These are phyloP conservation scores for Colletotrichum spinosum DNA, from an alignment of 2,329 filamentous ascomycete genomes.

Conservation along the genomic window DNA sequence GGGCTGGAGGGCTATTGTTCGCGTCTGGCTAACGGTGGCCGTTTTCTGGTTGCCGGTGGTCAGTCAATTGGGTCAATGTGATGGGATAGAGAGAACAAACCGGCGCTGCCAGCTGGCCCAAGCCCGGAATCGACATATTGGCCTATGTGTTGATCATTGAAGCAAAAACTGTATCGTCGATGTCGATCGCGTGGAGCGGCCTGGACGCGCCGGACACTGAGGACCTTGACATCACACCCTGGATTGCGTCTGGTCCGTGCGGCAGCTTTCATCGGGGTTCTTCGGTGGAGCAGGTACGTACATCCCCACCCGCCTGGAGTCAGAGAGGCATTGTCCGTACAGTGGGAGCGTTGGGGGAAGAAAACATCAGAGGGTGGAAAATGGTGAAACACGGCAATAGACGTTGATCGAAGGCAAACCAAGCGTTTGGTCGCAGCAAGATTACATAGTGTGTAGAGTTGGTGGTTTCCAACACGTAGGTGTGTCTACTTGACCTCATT, in stretches of 20 bases:
- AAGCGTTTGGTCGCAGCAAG: no score
- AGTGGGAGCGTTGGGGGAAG: no score
- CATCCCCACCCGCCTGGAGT: no score
- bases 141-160: constrained; percentile 27
- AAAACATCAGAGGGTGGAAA: no score
- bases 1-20: constrained; percentile 66
- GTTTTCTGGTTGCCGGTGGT: constrained; percentile 38
- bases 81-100: constrained; percentile 53
- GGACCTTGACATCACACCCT: constrained; percentile 31
- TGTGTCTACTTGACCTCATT: no score
- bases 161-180: not conserved
- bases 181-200: constrained; percentile 17
- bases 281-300: constrained; percentile 11
- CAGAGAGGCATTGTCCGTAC: no score
- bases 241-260: constrained; percentile 15
- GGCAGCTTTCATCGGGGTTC: constrained; percentile 24
- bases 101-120: constrained; percentile 74
- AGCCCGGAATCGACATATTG: constrained; percentile 78
- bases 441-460: no score
- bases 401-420: no score
- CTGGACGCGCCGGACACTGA: constrained; percentile 8
- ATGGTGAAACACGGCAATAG: no score
- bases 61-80: constrained; percentile 9
- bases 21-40: constrained; percentile 54
- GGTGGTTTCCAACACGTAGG: no score